These are phyloP conservation scores for Lepiota venenata DNA, from an alignment of 768 basidiomycete genomes.

Conservation along the genomic window DNA sequence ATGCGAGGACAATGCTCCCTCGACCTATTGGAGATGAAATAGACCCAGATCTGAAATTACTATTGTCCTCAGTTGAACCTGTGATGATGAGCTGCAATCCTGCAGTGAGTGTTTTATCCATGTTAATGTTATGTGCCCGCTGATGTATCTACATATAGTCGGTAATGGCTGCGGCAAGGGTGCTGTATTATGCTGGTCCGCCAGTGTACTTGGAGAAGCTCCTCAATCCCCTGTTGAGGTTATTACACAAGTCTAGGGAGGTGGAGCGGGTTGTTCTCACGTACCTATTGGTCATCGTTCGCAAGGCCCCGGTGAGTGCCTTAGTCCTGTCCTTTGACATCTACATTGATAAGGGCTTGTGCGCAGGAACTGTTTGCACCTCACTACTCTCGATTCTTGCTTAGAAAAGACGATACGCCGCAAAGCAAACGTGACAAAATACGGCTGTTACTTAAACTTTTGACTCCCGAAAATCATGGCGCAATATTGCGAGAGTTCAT, in stretches of 20 bases:
- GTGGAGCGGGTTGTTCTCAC: constrained; percentile 72
- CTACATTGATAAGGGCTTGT: background rate
- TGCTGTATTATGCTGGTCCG: constrained; percentile 73
- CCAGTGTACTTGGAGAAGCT: constrained; percentile 52
- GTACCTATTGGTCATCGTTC: constrained; percentile 65
- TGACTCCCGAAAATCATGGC: constrained; percentile 64
- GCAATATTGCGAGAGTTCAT: constrained; percentile 80
- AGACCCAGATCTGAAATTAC: constrained; percentile 75
- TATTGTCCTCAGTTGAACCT: constrained; percentile 69
- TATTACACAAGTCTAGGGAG: constrained; percentile 68
- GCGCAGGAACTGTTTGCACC: constrained; percentile 59
- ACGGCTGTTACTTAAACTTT: constrained; percentile 61
- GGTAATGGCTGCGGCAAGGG: constrained; percentile 68
- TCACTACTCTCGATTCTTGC: constrained; percentile 63
- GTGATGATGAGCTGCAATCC: constrained; percentile 86
- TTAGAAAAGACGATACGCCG: constrained; percentile 63
- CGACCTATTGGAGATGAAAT: constrained; percentile 60
- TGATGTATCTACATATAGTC: constrained; percentile 45
- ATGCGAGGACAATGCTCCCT: constrained; percentile 81
- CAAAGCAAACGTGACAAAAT: constrained; percentile 77
- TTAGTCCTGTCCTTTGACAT: background rate
- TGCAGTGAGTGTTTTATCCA: constrained; percentile 52
- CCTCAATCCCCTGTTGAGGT: constrained; percentile 68
- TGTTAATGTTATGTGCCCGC: background rate
- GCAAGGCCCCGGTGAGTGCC: constrained; percentile 58